Evolutionary conservation across 306 rosid species (phyloP).

Genomic region (Leucaena leucocephala): DNA sequence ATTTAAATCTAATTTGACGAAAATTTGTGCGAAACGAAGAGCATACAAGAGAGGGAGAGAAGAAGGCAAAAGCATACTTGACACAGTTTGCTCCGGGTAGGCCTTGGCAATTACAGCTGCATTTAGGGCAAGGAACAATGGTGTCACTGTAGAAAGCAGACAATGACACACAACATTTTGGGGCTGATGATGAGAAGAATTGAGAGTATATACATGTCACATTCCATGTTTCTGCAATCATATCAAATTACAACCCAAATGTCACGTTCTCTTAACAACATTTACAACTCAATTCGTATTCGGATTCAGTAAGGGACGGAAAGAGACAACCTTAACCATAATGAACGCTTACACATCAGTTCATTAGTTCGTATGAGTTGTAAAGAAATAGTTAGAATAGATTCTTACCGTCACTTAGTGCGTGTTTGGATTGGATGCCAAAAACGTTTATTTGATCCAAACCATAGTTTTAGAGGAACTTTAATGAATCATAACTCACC

Average conservation of each 20-base stretch:
- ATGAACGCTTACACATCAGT: not conserved
- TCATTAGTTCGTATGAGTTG: not conserved
- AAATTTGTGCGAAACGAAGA: too few relatives aligned
- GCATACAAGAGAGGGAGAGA: not conserved
- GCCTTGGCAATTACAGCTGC: conserved; percentile 80
- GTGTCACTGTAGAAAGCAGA: conserved; percentile 73
- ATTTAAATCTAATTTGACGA: not conserved
- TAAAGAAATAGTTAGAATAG: not conserved
- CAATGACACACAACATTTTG: conserved; percentile 80
- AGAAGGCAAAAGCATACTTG: conserved; percentile 44
- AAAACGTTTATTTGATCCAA: too few relatives aligned
- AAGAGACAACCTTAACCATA: not conserved
- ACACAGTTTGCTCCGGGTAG: conserved; percentile 58
- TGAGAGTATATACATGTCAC: conserved; percentile 77
- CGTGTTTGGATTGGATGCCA: too few relatives aligned
- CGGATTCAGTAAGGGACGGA: not conserved
- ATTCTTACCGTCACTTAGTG: too few relatives aligned
- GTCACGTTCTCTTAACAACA: not conserved
- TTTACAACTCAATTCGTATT: not conserved
- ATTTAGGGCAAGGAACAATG: conserved; percentile 69
- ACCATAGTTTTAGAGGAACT: too few relatives aligned
- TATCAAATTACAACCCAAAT: conserved; percentile 22
- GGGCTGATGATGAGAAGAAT: conserved; percentile 58
- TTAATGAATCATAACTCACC: conserved; percentile 41
- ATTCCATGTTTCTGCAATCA: conserved; percentile 71